Evolutionary conservation across 768 basidiomycete genomes (phyloP), one percentile per base, ranked within the genome.

Genomic region (Phlebiopsis flavidoalba): DNA sequence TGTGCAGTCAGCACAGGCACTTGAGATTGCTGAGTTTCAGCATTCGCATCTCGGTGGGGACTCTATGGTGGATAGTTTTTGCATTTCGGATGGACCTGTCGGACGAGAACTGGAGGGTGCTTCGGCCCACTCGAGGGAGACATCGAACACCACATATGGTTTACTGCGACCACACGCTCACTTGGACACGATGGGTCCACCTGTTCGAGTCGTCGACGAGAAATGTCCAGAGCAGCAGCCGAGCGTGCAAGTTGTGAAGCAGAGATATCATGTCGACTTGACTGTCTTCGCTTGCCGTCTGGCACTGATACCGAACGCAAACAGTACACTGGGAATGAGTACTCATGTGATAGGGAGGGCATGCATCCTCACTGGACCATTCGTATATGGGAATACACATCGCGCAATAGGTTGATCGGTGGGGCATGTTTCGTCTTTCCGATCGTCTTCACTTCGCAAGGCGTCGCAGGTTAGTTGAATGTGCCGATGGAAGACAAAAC

Each of bases 381-480:
- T 22, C 85, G 81, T 5, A 89, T 59, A n/a, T n/a, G n/a, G n/a
- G n/a, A 22, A 98, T 77, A n/a, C 26, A 91, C 74, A 1, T 66
- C 73, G 54, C 87, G 84, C n/a, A n/a, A n/a, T 5, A 98, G 78
- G 60, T 79, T 83, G 21, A 72, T 66, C n/a, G n/a, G n/a, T n/a
- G n/a, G n/a, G n/a, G n/a, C 5, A 73, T 60, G 37, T 73, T 37
- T 40, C 3, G 2, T 22, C 33, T 19, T 68, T 52, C 22, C 70
- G 66, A 26, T 70, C 63, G 15, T 31, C 37, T 5, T 59, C 4
- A 77, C 60, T 48, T 82, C 12, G 88, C 83, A 33, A 98, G 79
- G 8, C 95, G 84, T n/a, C 96, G n/a, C n/a, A 95, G 0, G 94
- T 87, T 5, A 99, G 83, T 73, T 99, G 97, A n/a, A 73, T 95